Evolutionary conservation across 768 basidiomycete species (phyloP).

Genomic region (Amanita thiersii): DNA sequence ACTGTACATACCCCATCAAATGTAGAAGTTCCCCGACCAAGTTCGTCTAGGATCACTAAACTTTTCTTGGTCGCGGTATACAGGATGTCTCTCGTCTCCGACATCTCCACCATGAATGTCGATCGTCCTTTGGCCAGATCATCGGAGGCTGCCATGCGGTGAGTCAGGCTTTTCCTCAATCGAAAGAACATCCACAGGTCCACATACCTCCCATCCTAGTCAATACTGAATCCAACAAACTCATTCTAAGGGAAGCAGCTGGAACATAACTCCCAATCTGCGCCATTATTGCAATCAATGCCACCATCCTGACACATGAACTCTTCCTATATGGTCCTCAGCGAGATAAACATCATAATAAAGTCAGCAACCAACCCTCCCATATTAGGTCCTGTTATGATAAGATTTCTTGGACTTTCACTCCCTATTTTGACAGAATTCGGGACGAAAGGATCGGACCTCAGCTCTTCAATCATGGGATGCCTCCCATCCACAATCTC

Average conservation of each 20-base stretch:
- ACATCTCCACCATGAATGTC: conserved; percentile 96
- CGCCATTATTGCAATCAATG: conserved; percentile 72
- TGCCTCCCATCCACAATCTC: conserved; percentile 83
- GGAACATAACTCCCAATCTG: conserved; percentile 96
- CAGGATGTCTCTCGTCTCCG: conserved; percentile 88
- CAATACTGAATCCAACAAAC: conserved; percentile 77
- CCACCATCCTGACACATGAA: conserved; percentile 72
- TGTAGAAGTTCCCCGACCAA: conserved; percentile 87
- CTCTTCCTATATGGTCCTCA: conserved; percentile 51
- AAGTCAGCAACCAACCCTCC: conserved; percentile 41
- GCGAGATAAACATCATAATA: conserved; percentile 1
- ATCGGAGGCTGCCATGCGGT: conserved; percentile 57
- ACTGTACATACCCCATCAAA: conserved; percentile 67
- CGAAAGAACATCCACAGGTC: not conserved
- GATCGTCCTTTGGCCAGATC: conserved; percentile 82
- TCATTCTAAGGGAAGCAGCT: conserved; percentile 61
- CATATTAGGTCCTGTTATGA: conserved; percentile 86
- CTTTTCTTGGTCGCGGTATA: conserved; percentile 65
- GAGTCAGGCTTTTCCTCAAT: conserved; percentile 8
- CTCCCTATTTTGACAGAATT: conserved; percentile 68
- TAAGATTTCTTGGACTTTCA: conserved; percentile 42
- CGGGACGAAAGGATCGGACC: conserved; percentile 77
- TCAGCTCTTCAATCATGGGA: conserved; percentile 83
- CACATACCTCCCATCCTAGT: conserved; percentile 83
- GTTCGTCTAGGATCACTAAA: conserved; percentile 84